Base-by-base conservation (phyloP, 139 green algal species). In the Spirogloea muscicola region DNA sequence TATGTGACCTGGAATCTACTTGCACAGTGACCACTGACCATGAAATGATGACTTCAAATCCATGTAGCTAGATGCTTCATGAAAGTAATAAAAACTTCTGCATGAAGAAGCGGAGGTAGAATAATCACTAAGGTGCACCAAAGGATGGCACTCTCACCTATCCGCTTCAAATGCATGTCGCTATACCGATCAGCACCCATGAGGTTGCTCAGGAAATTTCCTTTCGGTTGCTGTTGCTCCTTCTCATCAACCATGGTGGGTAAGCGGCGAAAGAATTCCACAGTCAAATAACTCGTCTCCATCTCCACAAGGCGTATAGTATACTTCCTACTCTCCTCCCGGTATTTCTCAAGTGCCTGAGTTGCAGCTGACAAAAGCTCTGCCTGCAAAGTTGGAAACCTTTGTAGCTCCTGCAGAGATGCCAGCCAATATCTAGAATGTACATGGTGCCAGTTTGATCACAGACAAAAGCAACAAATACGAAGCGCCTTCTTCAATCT, bases 251-350 rank as follows among this genome's bases (percentile, higher is more conserved):
- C 21, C 9, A 66, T 37, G 55, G n/a, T 4, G 29, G 75, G 44
- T 34, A 82, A 46, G 18, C 49, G 36, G 25, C 76, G 51, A 39
- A 83, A 83, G 33, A 83, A 83, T 34, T 83, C 76, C 10, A 75
- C 76, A 34, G 67, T 77, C 39, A 83, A 37, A 36, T 83, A 78
- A 33, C 52, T 74, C 48, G 37, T 64, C 58, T 82, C 75, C 76
- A 83, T 83, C 41, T 83, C 76, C 51, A 83, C 76, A n/a, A 83
- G 16, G 21, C 48, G 37, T 9, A 63, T 33, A 21, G 58, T 51
- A 42, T 69, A 62, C 33, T 58, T 58, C n/a, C 62, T n/a, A n/a
- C 66, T 67, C 51, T 83, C 69, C 40, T 78, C 67, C 3, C 60
- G 58, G 41, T 68, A 76, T 21, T 25, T 57, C 37, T 78, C 68